Evolutionary conservation across 2,329 filamentous ascomycete genomes (phyloP).

Genomic region (Escovopsis sp.): DNA sequence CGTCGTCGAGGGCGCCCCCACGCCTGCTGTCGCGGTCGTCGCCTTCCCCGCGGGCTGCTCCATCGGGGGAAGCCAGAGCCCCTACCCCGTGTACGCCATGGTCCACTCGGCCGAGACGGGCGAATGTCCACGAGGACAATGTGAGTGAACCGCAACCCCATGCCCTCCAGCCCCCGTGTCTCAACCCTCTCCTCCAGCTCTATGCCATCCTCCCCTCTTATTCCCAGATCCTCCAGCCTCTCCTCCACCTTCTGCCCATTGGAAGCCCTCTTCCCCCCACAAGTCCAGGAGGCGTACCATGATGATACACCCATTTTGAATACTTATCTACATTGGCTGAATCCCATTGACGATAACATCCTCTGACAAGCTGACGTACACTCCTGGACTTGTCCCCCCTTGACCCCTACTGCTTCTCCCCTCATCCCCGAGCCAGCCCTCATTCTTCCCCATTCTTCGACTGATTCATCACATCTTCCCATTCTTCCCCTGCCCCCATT

Average conservation of each 20-base stretch:
- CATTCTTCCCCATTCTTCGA: too few relatives aligned
- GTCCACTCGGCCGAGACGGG: conserved; percentile 82
- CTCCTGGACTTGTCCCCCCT: conserved; percentile 6
- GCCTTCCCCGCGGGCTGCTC: conserved; percentile 44
- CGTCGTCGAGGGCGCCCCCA: conserved; percentile 57
- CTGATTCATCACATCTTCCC: too few relatives aligned
- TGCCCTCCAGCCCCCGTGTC: too few relatives aligned
- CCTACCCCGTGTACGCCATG: conserved; percentile 41
- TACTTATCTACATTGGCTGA: conserved; percentile 99
- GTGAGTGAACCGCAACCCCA: conserved; percentile 70
- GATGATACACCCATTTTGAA: conserved; percentile 68
- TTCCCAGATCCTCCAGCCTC: conserved; percentile 6
- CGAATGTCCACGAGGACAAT: conserved; percentile 76
- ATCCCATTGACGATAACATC: conserved; percentile 68
- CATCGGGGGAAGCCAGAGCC: conserved; percentile 15
- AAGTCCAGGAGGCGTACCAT: too few relatives aligned
- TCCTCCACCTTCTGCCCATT: conserved; percentile 5
- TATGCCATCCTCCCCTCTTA: not conserved
- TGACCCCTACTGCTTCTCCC: too few relatives aligned
- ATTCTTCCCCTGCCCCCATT: not conserved
- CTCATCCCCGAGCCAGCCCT: too few relatives aligned
- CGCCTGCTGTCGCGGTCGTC: conserved; percentile 58
- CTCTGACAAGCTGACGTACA: conserved; percentile 79
- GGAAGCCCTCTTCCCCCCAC: too few relatives aligned
- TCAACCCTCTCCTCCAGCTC: too few relatives aligned